Evolutionary conservation across 2,329 filamentous ascomycete species (phyloP), one percentile per base, ranked within the genome.

Genomic region (Aureobasidium leucospermi): DNA sequence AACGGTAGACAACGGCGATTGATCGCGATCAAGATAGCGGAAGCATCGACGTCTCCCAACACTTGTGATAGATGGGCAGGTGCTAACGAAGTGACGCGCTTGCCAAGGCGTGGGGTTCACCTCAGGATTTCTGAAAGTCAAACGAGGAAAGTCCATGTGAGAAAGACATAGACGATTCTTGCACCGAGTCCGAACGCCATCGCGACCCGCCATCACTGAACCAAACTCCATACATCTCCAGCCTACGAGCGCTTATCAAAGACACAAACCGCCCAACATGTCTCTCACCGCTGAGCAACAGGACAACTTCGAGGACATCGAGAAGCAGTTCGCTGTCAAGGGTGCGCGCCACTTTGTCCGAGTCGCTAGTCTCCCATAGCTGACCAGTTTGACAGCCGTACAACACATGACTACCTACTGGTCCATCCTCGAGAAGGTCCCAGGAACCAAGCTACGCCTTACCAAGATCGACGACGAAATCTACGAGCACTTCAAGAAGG

Each of bases 321-420:
- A 99, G 83, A 96, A 96, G 82, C 94, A 97, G 75, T 99, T 99
- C 70, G 94, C 94, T 32, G 94, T 99, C 68, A 97, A 97, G 81
- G 88, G 89, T 90, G 69, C 47, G 70, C 61, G 49, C 6, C 15
- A 11, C 13, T 16, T 16, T 28, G 31, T 38, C 42, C 15, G 16
- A 2, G n/a, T 49, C 32, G 31, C 23, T 36, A 29, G 39, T 16
- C 39, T 57, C 31, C 41, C 29, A 38, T 47, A 29, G 19, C 41
- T 57, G 42, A n/a, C 31, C 11, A n/a, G 5, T 10, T 23, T 6
- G 23, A 49, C 59, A 81, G 92, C 88, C 55, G 94, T 97, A 39
- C 89, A 96, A 75, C 94, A 99, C 75, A 90, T 99, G 82, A 84
- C 90, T 70, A 96, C 93, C 51, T 97, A 99, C 81, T 99, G 93